Evolutionary conservation across 768 basidiomycete species (phyloP), one percentile per base, ranked within the genome.

Genomic region (Lentinula lateritia): DNA sequence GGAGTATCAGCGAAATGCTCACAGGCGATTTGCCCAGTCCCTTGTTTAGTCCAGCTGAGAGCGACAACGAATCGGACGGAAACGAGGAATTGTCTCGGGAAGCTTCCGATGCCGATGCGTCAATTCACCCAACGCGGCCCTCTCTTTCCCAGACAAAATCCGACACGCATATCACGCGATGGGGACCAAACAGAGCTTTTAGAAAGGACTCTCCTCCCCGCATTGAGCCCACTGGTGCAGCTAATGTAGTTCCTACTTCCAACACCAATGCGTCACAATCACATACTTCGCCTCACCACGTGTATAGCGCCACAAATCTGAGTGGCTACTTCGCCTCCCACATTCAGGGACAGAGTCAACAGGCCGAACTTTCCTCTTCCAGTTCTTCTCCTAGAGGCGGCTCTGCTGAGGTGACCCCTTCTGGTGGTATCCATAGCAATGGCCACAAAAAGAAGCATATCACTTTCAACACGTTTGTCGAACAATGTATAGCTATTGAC

Each of bases 401-500:
- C 50, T 52, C 42, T 16, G 32, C 36, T 20, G 50, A 66, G 68
- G 50, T 66, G 64, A 63, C 58, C 58, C 69, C 66, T 42, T 66
- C 62, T 65, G 64, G 62, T 62, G 63, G 70, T 48, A 64, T 74
- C 69, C 63, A 63, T 32, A 62, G 58, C 45, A 62, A 60, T 59
- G 60, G 58, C 55, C 41, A 54, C 62, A 63, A 69, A 48, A 88
- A 88, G 77, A 88, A 88, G 65, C 96, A 97, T 72, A 98, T 98
- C 76, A 89, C 83, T 67, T 98, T 98, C 82, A 98, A 98, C 73
- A 96, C 95, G 0, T 97, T 95, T 70, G 96, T 99, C 42, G 92
- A 97, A 72, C 96, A 98, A 72, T 94, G 86, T 70, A 96, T 99
- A 62, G 88, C 92, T 46, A 91, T 93, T 70, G 92, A 93, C 69